Evolutionary conservation across 805 yeast genomes (phyloP).

Genomic region (Debaryomyces castellii): DNA sequence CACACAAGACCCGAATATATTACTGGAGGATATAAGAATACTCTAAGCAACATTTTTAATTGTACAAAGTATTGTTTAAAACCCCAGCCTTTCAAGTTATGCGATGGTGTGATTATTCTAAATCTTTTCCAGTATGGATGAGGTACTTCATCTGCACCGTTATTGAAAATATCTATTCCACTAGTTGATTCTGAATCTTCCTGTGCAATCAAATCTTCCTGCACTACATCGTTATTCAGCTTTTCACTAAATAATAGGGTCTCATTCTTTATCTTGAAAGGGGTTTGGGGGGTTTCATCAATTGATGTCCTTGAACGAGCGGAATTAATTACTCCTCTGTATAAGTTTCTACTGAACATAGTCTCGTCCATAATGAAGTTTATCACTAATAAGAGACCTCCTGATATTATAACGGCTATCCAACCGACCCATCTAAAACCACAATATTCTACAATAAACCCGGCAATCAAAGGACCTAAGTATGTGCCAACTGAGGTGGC

Average conservation of each 20-base stretch:
- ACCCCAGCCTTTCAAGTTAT: conserved; percentile 37
- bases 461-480: conserved; percentile 60
- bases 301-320: background rate
- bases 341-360: conserved; percentile 38
- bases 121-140: conserved; percentile 29
- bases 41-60: conserved; percentile 29
- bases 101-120: conserved; percentile 33
- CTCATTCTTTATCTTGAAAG: conserved; percentile 6
- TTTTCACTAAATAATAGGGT: conserved; percentile 1
- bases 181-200: conserved; percentile 8
- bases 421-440: conserved; percentile 58
- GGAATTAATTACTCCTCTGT: conserved; percentile 10
- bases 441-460: conserved; percentile 49
- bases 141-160: conserved; percentile 27
- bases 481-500: conserved; percentile 55
- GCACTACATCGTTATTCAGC: conserved; percentile 2
- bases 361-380: conserved; percentile 57
- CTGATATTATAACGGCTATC: conserved; percentile 45
- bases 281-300: background rate
- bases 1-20: conserved; percentile 37
- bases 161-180: conserved; percentile 46
- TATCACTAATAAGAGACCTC: conserved; percentile 39
- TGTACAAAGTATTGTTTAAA: conserved; percentile 41
- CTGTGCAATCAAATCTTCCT: conserved; percentile 2
- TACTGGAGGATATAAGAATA: conserved; percentile 36